Conservation (phyloP, 73 alveolate genomes). For the Blepharisma stoltei region DNA sequence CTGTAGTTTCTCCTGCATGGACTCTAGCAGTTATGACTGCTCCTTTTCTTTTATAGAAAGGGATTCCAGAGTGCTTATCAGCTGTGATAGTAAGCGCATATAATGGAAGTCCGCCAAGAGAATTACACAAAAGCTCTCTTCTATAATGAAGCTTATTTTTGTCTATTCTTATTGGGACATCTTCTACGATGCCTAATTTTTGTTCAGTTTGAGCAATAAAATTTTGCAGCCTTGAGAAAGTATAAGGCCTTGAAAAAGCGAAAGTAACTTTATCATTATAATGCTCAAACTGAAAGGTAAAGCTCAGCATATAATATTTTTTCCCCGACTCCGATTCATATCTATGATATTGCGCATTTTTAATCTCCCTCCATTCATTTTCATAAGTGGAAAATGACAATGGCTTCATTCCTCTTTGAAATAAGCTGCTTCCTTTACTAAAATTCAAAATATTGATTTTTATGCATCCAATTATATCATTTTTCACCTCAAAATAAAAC, state of each 20-base stretch:
- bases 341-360: too few species aligned
- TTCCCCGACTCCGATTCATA: too few species aligned
- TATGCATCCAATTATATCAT: constrained; percentile 46
- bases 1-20: constrained; percentile 98
- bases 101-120: constrained; percentile 66
- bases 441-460: constrained; percentile 92
- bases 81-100: constrained; percentile 25
- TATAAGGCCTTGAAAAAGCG: constrained; percentile 93
- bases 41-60: constrained; percentile 53
- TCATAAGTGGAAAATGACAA: constrained; percentile 57
- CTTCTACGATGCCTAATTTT: not conserved
- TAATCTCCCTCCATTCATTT: constrained; percentile 16
- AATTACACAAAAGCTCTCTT: constrained; percentile 62
- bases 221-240: constrained; percentile 86
- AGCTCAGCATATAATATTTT: not conserved
- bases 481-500: constrained; percentile 90
- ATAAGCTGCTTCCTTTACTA: constrained; percentile 94
- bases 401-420: constrained; percentile 85
- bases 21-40: constrained; percentile 90
- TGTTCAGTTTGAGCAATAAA: constrained; percentile 78
- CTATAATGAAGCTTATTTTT: constrained; percentile 41
- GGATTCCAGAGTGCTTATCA: constrained; percentile 49
- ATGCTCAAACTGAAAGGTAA: not conserved
- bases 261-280: constrained; percentile 54
- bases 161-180: constrained; percentile 31